Evolutionary conservation across 1,284 basidiomycete genomes (phyloP).

Genomic region (Cutaneotrichosporon sp.): DNA sequence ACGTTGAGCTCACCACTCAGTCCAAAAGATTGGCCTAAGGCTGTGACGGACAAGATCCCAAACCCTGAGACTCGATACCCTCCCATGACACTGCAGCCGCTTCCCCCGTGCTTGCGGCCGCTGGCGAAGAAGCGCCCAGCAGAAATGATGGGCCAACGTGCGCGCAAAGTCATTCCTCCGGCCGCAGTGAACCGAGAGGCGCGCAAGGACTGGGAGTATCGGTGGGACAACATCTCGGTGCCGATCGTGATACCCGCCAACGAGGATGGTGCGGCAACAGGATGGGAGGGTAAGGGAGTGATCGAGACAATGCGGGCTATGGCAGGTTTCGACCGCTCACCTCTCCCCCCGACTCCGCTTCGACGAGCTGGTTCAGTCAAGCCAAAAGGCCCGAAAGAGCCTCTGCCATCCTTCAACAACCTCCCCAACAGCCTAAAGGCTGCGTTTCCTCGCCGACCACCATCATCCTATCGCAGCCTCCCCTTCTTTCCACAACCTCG

Average conservation of each 20-base stretch:
- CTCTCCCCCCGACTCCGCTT: not conserved
- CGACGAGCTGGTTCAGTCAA: not conserved
- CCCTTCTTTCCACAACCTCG: slow-evolving; percentile 29
- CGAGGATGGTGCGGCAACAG: slow-evolving; percentile 13
- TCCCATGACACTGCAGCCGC: slow-evolving; percentile 14
- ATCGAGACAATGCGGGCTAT: slow-evolving; percentile 29
- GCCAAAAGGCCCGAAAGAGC: not conserved
- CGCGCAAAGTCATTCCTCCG: not conserved
- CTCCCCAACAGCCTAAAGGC: slow-evolving; percentile 13
- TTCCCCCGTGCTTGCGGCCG: slow-evolving; percentile 12
- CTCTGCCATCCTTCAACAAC: slow-evolving; percentile 10
- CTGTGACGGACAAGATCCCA: not conserved
- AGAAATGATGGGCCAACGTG: not conserved
- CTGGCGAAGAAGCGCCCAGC: not conserved
- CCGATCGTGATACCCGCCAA: slow-evolving; percentile 27
- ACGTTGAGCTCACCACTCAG: slow-evolving; percentile 8
- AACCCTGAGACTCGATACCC: slow-evolving; percentile 11
- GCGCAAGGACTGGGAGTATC: slow-evolving; percentile 7
- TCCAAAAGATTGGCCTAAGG: slow-evolving; percentile 5
- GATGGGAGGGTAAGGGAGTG: slow-evolving; percentile 20
- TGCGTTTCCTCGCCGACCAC: slow-evolving; percentile 10
- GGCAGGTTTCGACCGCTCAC: slow-evolving; percentile 24
- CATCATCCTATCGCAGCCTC: not conserved
- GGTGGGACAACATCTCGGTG: slow-evolving; percentile 16
- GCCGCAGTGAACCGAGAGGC: not conserved